Evolutionary conservation across 345 rosid species (phyloP), one percentile per base, ranked within the genome.

Genomic region (Sisymbrium altissimum): DNA sequence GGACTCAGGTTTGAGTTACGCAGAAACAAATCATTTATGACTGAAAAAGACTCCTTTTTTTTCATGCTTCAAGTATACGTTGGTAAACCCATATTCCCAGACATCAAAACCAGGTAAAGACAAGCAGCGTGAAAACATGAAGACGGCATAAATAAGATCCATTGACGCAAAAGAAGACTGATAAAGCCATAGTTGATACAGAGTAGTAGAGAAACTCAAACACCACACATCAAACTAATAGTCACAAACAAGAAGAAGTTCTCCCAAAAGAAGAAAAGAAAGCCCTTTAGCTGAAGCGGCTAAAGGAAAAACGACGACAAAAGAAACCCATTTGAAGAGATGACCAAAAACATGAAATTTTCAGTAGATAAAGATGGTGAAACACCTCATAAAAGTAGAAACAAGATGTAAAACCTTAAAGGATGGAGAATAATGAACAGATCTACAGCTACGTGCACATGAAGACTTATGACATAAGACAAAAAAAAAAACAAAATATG

Each of bases 391-490:
- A 65, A 30, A 49, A 19, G 59, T 3, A 50, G 6, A 23, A 36
- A 4, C 35, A 38, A 50, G 36, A 52, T 38, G 29, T 27, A 27
- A 27, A 27, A 2, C 4, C 3, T 27, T 2, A 27, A 27, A 2
- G 3, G 6, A 66, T 35, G 25, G 36, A 25, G 50, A 52, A 23
- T 23, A 66, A 52, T 15, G 17, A 13, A n/a, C 17, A 70, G 48
- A 59, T 25, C 39, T 27, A 23, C n/a, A 27, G 29, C 29, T 59
- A 59, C 66, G 46, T 70, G 45, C 65, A 58, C 38, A 59, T 45
- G 66, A 58, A 6, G 1, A 39, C 13, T 13, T 43, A 54, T 29
- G 30, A 69, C 52, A 35, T 0, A 7, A 2, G 15, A 12, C 25
- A 23, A 23, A 1, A 23, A 23, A 53, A 17, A 53, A 36, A 39